Evolutionary conservation across 345 rosid genomes (phyloP), one percentile per base, ranked within the genome.

Genomic region (Ceriops zippeliana): DNA sequence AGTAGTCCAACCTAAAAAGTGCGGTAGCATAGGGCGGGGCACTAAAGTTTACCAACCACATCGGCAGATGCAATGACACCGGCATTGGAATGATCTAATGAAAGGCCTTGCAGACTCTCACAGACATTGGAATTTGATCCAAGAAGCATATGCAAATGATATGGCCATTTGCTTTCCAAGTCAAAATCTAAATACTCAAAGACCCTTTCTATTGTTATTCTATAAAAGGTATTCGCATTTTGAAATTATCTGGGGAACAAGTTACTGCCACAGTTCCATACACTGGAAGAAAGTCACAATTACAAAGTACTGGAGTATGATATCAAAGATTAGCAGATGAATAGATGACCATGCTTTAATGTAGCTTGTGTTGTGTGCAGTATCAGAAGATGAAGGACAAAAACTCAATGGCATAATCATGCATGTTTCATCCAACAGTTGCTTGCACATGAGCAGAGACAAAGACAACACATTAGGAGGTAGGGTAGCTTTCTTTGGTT

Each of bases 61-160:
- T 70, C 78, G 54, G 63, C 75, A 72, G 83, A 88, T 68, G 61
- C 68, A 73, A 51, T 76, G 70, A 80, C 58, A 78, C 86, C 84
- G 75, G 67, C 5, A 65, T 52, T 74, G 75, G 65, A 84, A 56
- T 71, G 72, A 60, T 86, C 87, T 65, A 80, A 35, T 51, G 84
- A 81, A 79, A 88, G 85, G 66, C 60, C 83, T 86, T 84, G 87
- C 89, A 83, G 27, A 34, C 67, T 70, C 77, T 27, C 72, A 72
- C 0, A 60, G 10, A 42, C 61, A 69, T 65, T 20, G 58, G 69
- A 61, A 73, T 70, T 73, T 31, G 38, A 66, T 62, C 46, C 47
- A 46, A 70, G 57, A 35, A 32, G n/a, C 28, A 46, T 49, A 51
- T 54, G 65, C 31, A 30, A 57, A 28, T 16, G 10, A 17, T 38